These are phyloP conservation scores for Venturia effusa DNA, from an alignment of 2,329 filamentous ascomycete genomes.

Conservation along the genomic window DNA sequence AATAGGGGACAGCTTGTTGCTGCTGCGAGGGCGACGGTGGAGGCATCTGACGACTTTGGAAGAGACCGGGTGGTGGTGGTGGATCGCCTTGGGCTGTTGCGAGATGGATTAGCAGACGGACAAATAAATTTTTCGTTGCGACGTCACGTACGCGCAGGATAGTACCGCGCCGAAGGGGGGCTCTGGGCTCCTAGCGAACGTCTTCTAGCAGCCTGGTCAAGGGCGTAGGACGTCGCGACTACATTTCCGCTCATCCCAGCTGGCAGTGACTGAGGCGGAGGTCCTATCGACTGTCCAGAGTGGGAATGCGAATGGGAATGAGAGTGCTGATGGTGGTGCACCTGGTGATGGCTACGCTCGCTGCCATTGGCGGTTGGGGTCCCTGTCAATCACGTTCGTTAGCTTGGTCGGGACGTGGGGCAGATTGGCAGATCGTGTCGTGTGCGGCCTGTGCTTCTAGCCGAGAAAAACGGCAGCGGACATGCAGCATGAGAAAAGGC, in stretches of 20 bases:
- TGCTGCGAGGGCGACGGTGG: conserved; percentile 37
- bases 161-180: conserved; percentile 15
- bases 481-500: neutral
- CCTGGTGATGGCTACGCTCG: neutral
- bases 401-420: conserved; percentile 1
- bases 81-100: conserved; percentile 21
- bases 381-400: conserved; percentile 3
- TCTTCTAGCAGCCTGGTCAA: conserved; percentile 29
- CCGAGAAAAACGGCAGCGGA: neutral
- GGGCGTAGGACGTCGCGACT: conserved; percentile 21
- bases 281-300: conserved; percentile 10
- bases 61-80: conserved; percentile 30
- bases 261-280: conserved; percentile 15
- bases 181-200: conserved; percentile 32
- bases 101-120: neutral
- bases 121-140: neutral
- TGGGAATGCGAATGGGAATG: conserved; percentile 6
- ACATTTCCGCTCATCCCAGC: neutral
- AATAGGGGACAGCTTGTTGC: conserved; percentile 26
- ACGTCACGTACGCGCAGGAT: conserved; percentile 9
- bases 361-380: conserved; percentile 4
- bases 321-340: conserved; percentile 13
- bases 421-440: neutral
- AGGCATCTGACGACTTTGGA: conserved; percentile 35
- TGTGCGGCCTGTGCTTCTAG: conserved; percentile 1